phyloP scores from a whole-genome alignment of 352 stramenopile species.

The Pythium phragmiticola region DNA sequence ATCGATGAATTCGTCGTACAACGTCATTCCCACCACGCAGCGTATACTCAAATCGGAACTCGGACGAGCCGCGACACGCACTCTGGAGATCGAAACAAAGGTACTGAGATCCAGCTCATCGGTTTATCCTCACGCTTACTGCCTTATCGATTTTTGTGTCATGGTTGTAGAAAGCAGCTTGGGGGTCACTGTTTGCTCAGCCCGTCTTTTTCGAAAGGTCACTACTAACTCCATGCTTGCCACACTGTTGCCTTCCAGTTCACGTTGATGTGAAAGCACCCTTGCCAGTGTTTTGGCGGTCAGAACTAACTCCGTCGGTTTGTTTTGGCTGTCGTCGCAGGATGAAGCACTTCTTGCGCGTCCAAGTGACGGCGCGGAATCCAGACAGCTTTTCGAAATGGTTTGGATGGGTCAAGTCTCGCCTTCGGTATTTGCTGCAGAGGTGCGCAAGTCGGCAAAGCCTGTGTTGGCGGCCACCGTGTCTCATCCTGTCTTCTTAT shows the following conservation, averaged over 20 bases:
- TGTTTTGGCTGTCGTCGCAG: slow-evolving; percentile 27
- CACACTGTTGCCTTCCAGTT: neutral
- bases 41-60: slow-evolving; percentile 92
- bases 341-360: slow-evolving; percentile 77
- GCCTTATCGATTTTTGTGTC: neutral
- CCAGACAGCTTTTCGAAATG: slow-evolving; percentile 61
- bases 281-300: neutral
- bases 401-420: slow-evolving; percentile 89
- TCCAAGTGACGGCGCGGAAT: slow-evolving; percentile 63
- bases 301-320: neutral
- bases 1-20: slow-evolving; percentile 98
- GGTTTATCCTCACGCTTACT: neutral
- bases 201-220: slow-evolving; percentile 80
- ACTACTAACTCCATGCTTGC: slow-evolving; percentile 9
- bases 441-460: slow-evolving; percentile 33
- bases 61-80: slow-evolving; percentile 51
- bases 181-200: slow-evolving; percentile 75
- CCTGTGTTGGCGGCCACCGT: neutral
- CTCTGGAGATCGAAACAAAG: slow-evolving; percentile 82
- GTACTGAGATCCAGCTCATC: slow-evolving; percentile 28
- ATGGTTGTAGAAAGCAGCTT: slow-evolving; percentile 57
- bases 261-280: neutral
- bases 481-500: neutral
- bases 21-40: slow-evolving; percentile 92
- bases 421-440: slow-evolving; percentile 77